Evolutionary conservation across 2,329 filamentous ascomycete genomes (phyloP).

Genomic region (Fusarium domesticum): DNA sequence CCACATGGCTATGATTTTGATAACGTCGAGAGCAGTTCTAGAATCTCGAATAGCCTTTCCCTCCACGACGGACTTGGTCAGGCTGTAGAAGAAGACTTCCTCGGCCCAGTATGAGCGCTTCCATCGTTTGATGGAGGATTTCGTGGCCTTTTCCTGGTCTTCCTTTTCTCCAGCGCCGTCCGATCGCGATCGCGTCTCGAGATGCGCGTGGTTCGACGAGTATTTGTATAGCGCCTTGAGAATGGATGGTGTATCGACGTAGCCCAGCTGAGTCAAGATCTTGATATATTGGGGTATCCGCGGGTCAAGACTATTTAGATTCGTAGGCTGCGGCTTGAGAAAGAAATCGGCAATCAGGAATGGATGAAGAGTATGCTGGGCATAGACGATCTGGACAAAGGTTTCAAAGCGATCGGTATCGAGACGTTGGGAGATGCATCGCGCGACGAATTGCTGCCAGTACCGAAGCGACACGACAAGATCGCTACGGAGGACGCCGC

Average conservation of each 20-base stretch:
- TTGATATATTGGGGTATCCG: slow-evolving; percentile 59
- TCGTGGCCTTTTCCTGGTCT: slow-evolving; percentile 18
- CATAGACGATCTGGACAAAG: slow-evolving; percentile 48
- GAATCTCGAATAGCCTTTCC: slow-evolving; percentile 46
- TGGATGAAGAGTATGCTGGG: slow-evolving; percentile 51
- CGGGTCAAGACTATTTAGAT: slow-evolving; percentile 53
- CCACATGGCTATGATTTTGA: slow-evolving; percentile 53
- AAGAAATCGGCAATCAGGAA: slow-evolving; percentile 55
- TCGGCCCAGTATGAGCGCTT: slow-evolving; percentile 62
- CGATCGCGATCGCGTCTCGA: slow-evolving; percentile 36
- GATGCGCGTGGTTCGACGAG: slow-evolving; percentile 40
- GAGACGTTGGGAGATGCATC: slow-evolving; percentile 51
- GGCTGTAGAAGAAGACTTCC: slow-evolving; percentile 89
- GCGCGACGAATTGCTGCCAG: slow-evolving; percentile 52
- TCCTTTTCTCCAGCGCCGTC: slow-evolving; percentile 23
- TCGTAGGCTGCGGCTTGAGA: slow-evolving; percentile 50
- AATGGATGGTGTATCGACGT: slow-evolving; percentile 54
- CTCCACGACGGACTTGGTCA: slow-evolving; percentile 78
- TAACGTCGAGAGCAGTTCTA: slow-evolving; percentile 49
- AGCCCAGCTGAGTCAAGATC: slow-evolving; percentile 48
- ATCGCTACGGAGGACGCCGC: slow-evolving; percentile 17
- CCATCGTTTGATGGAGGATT: slow-evolving; percentile 42
- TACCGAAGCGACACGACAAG: slow-evolving; percentile 35
- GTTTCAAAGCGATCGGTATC: slow-evolving; percentile 52
- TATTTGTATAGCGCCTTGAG: slow-evolving; percentile 55